Percentiles rank a stretch among this genome's conserved stretches.
These are phyloP conservation scores for Paecilomyces fulvus DNA, from an alignment of 2,329 filamentous ascomycete genomes.

Conservation along the genomic window DNA sequence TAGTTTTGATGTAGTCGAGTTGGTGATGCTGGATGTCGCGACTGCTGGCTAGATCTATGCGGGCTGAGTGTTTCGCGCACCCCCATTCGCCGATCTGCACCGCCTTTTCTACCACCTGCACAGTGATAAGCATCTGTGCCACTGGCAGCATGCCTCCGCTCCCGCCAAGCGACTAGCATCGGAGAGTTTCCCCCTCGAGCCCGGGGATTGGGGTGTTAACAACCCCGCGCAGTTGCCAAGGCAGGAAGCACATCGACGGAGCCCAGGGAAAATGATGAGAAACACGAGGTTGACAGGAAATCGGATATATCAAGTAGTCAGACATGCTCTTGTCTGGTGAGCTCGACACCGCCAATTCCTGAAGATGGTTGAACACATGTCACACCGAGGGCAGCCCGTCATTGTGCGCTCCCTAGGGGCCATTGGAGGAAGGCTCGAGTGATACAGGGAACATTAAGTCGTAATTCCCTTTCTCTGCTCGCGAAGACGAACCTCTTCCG, in stretches of 20 bases:
- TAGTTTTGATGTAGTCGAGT: neutral
- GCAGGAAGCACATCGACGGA: neutral
- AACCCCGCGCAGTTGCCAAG: neutral
- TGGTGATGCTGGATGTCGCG: neutral
- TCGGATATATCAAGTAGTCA: neutral
- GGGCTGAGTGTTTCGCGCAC: neutral
- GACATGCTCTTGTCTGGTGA: neutral
- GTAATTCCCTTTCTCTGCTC: conserved; percentile 6
- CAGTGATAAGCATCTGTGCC: neutral
- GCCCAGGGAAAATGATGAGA: neutral
- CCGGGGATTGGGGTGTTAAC: neutral
- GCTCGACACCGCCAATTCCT: neutral
- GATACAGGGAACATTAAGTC: neutral
- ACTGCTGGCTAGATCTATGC: neutral
- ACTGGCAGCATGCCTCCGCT: neutral
- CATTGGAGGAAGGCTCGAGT: neutral
- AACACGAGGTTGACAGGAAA: neutral
- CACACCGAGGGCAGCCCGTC: neutral
- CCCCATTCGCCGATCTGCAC: neutral
- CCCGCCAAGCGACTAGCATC: neutral
- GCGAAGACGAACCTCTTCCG: conserved; percentile 5
- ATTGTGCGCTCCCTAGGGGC: neutral
- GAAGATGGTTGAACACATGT: neutral
- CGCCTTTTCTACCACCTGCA: neutral
- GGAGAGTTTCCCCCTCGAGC: neutral